Conservation (phyloP, 345 rosid species). For the Citrus unshiu region DNA sequence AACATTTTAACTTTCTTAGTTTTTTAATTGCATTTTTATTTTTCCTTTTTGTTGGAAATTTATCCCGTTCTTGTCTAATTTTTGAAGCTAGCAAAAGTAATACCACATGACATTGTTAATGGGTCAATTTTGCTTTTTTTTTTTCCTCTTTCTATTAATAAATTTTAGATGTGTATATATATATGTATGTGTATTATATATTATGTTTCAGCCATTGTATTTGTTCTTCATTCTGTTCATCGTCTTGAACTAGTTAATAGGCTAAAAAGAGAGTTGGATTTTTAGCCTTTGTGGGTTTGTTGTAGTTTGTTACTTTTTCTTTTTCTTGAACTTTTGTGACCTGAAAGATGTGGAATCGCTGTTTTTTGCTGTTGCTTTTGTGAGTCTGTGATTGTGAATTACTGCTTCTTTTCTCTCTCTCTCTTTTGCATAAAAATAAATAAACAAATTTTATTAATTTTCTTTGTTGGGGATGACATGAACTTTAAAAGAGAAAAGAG, state of each 20-base stretch:
- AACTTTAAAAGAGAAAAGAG: too few relatives aligned
- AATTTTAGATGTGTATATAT: slow-evolving; percentile 2
- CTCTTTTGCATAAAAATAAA: too few relatives aligned
- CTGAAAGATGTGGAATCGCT: slow-evolving; percentile 28
- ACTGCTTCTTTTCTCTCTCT: background rate
- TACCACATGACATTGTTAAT: slow-evolving; percentile 7
- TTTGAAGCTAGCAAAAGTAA: background rate
- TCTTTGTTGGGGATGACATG: background rate
- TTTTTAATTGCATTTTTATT: slow-evolving; percentile 2
- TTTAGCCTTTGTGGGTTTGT: slow-evolving; percentile 14
- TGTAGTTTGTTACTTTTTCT: background rate
- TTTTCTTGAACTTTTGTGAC: background rate
- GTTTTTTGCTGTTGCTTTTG: slow-evolving; percentile 4
- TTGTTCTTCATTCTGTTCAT: background rate
- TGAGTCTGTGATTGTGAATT: background rate
- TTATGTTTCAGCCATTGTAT: background rate
- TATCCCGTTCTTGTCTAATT: background rate
- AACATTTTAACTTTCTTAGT: slow-evolving; percentile 9
- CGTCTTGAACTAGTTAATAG: background rate
- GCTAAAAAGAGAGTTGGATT: background rate
- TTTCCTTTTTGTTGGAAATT: slow-evolving; percentile 4
- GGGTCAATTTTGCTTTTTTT: background rate
- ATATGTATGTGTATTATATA: background rate
- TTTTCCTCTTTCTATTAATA: background rate
- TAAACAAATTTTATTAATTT: background rate